A percentile compares a stretch with the other conserved stretches of the same genome.
Conservation (phyloP, 345 rosid species). For the Ceriops zippeliana region DNA sequence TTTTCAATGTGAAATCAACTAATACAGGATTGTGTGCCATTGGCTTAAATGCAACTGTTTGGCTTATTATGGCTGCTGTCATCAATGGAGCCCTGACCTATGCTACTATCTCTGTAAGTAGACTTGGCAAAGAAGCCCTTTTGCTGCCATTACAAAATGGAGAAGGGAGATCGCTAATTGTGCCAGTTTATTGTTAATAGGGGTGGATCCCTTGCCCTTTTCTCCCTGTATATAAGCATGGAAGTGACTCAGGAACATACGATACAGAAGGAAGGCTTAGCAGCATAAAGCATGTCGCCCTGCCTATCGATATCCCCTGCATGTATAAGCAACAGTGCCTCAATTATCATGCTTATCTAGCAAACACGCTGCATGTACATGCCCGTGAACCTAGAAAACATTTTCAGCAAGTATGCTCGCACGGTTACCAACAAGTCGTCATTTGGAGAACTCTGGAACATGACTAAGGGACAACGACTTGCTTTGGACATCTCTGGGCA, state of each 20-base stretch:
- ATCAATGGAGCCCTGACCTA: constrained; percentile 57
- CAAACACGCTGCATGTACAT: constrained; percentile 12
- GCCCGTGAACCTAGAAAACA: constrained; percentile 58
- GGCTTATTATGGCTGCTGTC: constrained; percentile 41
- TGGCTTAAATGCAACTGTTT: constrained; percentile 61
- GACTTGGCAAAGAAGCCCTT: not conserved
- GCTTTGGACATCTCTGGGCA: constrained; percentile 65
- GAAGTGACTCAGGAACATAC: constrained; percentile 61
- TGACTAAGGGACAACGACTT: constrained; percentile 67
- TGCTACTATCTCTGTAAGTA: constrained; percentile 58
- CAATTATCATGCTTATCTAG: not conserved
- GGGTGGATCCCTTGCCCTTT: constrained; percentile 81
- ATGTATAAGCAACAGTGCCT: not conserved
- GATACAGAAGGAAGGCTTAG: constrained; percentile 75
- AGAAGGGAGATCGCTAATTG: not conserved
- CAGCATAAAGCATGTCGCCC: no score
- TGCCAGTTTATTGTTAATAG: constrained; percentile 17
- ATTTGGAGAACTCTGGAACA: constrained; percentile 60
- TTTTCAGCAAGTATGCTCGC: constrained; percentile 69
- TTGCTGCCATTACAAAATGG: not conserved
- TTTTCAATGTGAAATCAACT: not conserved
- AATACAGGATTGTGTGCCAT: constrained; percentile 49
- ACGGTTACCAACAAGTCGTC: constrained; percentile 62
- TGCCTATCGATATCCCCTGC: no score
- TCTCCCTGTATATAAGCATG: constrained; percentile 74